phyloP scores from a whole-genome alignment of 1,284 basidiomycete genomes.

The Pseudozyma hubeiensis region DNA sequence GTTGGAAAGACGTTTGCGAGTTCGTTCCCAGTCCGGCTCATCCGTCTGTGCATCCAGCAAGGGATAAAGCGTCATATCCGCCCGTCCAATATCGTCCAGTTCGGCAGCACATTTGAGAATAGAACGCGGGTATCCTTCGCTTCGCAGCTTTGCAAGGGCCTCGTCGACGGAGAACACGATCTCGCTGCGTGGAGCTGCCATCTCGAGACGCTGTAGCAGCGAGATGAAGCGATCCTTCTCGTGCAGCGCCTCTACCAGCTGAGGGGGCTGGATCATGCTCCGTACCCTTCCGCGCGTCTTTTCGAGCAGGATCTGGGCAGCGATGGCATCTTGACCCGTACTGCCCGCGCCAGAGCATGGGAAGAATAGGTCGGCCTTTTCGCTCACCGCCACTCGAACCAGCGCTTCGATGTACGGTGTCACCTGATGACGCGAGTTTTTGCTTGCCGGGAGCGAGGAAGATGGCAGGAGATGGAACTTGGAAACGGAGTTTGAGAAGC shows the following conservation, averaged over 20 bases:
- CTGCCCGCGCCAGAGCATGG: constrained; percentile 70
- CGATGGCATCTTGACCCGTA: constrained; percentile 69
- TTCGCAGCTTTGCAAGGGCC: constrained; percentile 63
- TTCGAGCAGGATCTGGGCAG: constrained; percentile 66
- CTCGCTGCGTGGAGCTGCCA: constrained; percentile 66
- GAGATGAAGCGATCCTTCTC: constrained; percentile 69
- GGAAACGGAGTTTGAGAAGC: constrained; percentile 68
- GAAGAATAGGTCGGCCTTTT: constrained; percentile 69
- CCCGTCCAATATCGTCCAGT: constrained; percentile 69
- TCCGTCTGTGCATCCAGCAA: constrained; percentile 28
- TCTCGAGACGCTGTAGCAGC: constrained; percentile 68
- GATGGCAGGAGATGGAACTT: constrained; percentile 45
- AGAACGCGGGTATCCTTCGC: constrained; percentile 23
- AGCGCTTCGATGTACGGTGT: constrained; percentile 66
- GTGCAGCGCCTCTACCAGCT: constrained; percentile 69
- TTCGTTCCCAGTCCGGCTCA: constrained; percentile 43
- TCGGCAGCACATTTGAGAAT: constrained; percentile 69
- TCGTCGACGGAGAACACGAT: constrained; percentile 67
- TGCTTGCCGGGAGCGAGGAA: constrained; percentile 12
- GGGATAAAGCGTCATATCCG: constrained; percentile 70
- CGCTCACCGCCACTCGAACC: constrained; percentile 60
- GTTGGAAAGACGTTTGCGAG: constrained; percentile 33
- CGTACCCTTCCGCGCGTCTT: constrained; percentile 53
- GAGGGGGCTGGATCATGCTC: constrained; percentile 69
- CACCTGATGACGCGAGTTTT: constrained; percentile 4